Evolutionary conservation across 2,329 filamentous ascomycete species (phyloP).

Genomic region (Penicillium sp.): DNA sequence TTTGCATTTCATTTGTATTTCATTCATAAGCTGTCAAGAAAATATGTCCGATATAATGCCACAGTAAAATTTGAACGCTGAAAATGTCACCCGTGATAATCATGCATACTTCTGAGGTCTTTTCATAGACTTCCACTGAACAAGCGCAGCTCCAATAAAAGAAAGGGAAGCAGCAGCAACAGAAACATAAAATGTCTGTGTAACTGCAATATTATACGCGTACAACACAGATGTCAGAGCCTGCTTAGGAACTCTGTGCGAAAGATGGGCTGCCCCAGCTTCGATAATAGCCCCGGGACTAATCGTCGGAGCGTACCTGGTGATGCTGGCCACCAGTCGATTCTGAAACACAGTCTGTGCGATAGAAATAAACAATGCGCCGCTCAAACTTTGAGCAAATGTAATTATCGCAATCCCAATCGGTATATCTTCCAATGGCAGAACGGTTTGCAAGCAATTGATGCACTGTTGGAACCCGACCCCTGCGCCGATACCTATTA

Average conservation of each 20-base stretch:
- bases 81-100: neutral
- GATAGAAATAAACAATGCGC: slow-evolving; percentile 39
- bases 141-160: slow-evolving; percentile 32
- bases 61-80: neutral
- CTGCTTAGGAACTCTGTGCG: slow-evolving; percentile 25
- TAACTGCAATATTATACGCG: slow-evolving; percentile 41
- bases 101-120: slow-evolving; percentile 4
- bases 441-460: slow-evolving; percentile 37
- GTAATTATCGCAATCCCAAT: slow-evolving; percentile 38
- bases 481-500: slow-evolving; percentile 38
- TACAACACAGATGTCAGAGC: slow-evolving; percentile 31
- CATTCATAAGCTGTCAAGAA: neutral
- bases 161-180: slow-evolving; percentile 35
- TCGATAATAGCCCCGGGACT: slow-evolving; percentile 29
- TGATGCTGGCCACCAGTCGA: slow-evolving; percentile 29
- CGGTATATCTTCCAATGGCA: slow-evolving; percentile 34
- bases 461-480: slow-evolving; percentile 38
- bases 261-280: slow-evolving; percentile 39
- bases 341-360: slow-evolving; percentile 42
- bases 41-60: neutral
- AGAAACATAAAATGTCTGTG: slow-evolving; percentile 40
- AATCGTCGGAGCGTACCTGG: slow-evolving; percentile 23
- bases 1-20: neutral
- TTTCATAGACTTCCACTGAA: slow-evolving; percentile 44
- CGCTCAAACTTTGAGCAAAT: slow-evolving; percentile 40